Evolutionary conservation across 2,329 filamentous ascomycete genomes (phyloP).

Genomic region (Pseudogymnoascus sp.): DNA sequence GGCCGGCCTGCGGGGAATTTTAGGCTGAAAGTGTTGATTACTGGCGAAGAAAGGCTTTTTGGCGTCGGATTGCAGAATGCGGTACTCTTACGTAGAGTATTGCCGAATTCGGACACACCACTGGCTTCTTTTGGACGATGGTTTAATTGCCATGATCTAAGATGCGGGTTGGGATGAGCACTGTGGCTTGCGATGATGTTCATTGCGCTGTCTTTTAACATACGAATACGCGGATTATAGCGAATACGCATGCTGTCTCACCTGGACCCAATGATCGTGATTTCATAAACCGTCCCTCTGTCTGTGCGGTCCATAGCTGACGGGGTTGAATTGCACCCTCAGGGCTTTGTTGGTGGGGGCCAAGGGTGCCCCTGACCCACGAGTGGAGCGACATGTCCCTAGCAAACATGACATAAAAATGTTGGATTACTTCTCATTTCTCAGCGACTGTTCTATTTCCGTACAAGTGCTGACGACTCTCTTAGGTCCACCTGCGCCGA

Average conservation of each 20-base stretch:
- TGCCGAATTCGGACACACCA: background rate
- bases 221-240: background rate
- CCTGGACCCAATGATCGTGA: background rate
- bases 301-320: background rate
- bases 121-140: background rate
- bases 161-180: background rate
- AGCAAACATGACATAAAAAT: background rate
- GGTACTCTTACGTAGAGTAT: background rate
- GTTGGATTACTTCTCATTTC: background rate
- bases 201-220: background rate
- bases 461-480: background rate
- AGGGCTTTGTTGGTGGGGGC: background rate
- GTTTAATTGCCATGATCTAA: background rate
- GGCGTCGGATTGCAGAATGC: background rate
- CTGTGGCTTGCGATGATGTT: background rate
- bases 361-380: background rate
- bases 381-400: background rate
- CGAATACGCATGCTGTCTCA: background rate
- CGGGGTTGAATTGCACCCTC: background rate
- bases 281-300: background rate
- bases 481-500: background rate
- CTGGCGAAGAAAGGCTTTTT: constrained; percentile 4
- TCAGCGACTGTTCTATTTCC: background rate
- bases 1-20: background rate
- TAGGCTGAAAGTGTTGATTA: background rate